Conservation (phyloP, 2,329 filamentous ascomycete species). For the Zarea fungicola region DNA sequence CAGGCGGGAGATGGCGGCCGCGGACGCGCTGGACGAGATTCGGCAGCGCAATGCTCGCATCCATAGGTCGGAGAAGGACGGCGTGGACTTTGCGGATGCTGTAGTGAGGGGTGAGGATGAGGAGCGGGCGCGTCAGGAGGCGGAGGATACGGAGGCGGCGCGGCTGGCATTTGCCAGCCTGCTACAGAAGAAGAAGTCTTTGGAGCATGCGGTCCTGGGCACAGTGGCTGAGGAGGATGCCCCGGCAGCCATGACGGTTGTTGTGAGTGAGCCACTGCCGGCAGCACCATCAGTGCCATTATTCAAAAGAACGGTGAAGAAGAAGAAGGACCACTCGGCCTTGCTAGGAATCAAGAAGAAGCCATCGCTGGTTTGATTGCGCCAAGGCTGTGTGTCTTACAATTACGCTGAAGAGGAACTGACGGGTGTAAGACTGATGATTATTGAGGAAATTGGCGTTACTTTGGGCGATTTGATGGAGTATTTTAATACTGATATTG, state of each 20-base stretch:
- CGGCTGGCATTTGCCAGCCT: constrained; percentile 66
- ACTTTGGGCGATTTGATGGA: no score
- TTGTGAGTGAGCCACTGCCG: constrained; percentile 23
- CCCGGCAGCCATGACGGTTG: constrained; percentile 17
- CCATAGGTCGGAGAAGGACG: constrained; percentile 68
- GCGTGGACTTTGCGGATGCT: constrained; percentile 53
- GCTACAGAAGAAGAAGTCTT: constrained; percentile 44
- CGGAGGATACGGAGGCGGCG: constrained; percentile 79
- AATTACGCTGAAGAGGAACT: no score
- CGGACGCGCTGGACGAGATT: constrained; percentile 93
- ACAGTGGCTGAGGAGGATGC: constrained; percentile 43
- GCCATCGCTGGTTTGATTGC: constrained; percentile 46
- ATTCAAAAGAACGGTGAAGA: constrained; percentile 73
- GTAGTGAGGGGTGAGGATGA: constrained; percentile 52
- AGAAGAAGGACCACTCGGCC: constrained; percentile 77
- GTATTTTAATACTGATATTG: no score
- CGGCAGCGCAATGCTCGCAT: constrained; percentile 84
- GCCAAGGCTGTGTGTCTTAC: not conserved
- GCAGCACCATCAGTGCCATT: constrained; percentile 47
- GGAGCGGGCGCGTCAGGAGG: constrained; percentile 61
- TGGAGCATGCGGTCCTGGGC: constrained; percentile 39
- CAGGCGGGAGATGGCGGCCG: constrained; percentile 92
- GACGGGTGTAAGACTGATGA: no score
- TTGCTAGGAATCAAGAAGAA: constrained; percentile 87
- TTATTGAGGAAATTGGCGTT: no score